Base-by-base conservation (phyloP, 805 yeast species). In the Lipomyces japonicus region DNA sequence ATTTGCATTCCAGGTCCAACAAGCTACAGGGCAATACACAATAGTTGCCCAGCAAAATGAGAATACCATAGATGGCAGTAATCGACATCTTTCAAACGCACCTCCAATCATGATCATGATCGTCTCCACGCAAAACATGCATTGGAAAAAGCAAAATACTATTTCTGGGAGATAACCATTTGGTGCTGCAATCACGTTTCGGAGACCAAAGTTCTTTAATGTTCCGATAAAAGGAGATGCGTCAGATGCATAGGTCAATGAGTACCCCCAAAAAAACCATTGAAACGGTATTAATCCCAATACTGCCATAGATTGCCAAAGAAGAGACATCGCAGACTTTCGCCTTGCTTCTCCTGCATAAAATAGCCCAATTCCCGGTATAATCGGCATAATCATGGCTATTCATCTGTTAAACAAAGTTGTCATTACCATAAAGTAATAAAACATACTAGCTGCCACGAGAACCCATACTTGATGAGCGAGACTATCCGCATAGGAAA, bases 211-310 rank as follows among this genome's bases (percentile, higher is more conserved):
- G 70, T 86, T 83, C 62, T 77, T 77, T 66, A 91, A 73, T 53
- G 87, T 79, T 49, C 98, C 98, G 59, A 88, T 74, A 69, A 89
- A 85, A 18, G 72, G 75, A 12, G 86, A 77, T 14, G 79, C 81
- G 50, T 75, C 71, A 65, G 83, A 86, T 23, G 91, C 76, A 67
- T 91, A 91, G 18, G 88, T 83, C 50, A 93, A 76, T 12, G 97
- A 86, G 70, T 86, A 91, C 56, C 97, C 98, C 96, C 97, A 89
- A 74, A 89, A 90, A 71, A 89, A 93, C 97, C 98, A 91, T 69
- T 93, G 96, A 78, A 93, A 88, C 1, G 85, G 71, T 5, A 89
- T 81, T 28, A 91, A 73, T 60, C 93, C 82, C 19, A 81, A 81
- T 19, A 95, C 88, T 86, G 88, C 89, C 65, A 93, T 72, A 4